Conservation (phyloP, 257 asterid species). For the Anisodus acutangulus region DNA sequence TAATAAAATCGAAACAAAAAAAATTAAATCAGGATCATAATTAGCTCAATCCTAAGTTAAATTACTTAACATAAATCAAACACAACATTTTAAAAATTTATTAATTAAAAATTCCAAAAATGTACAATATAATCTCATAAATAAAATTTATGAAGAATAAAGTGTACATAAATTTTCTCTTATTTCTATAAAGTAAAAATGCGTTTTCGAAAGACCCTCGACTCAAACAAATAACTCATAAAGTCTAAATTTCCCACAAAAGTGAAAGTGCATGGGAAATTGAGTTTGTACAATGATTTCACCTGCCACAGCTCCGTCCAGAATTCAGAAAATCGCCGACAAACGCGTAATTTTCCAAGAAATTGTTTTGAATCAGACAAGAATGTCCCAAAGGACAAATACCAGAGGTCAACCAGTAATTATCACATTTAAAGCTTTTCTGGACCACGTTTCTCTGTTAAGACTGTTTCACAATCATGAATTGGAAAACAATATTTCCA, state of each 20-base stretch:
- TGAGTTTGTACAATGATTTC: not conserved
- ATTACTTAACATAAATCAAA: not conserved
- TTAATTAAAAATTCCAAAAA: not conserved
- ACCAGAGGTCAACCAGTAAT: constrained; percentile 37
- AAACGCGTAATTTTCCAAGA: constrained; percentile 33
- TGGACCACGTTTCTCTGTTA: constrained; percentile 30
- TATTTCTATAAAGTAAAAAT: too few species aligned
- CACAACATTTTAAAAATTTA: not conserved
- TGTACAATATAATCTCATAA: not conserved
- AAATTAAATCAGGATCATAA: not conserved
- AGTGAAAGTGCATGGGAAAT: not conserved
- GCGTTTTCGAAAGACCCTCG: not conserved
- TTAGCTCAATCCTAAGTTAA: not conserved
- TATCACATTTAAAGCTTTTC: constrained; percentile 31
- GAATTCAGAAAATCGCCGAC: constrained; percentile 46
- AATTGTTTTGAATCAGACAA: constrained; percentile 31
- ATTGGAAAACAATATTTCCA: not conserved
- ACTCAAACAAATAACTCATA: too few species aligned
- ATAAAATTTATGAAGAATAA: too few species aligned
- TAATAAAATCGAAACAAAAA: too few species aligned
- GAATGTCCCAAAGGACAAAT: constrained; percentile 30
- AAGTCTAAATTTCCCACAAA: not conserved
- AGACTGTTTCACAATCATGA: not conserved
- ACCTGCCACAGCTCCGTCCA: not conserved
- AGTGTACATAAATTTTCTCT: too few species aligned